Conservation (phyloP, 441 rosid genomes). For the Heliophila coronopifolia region DNA sequence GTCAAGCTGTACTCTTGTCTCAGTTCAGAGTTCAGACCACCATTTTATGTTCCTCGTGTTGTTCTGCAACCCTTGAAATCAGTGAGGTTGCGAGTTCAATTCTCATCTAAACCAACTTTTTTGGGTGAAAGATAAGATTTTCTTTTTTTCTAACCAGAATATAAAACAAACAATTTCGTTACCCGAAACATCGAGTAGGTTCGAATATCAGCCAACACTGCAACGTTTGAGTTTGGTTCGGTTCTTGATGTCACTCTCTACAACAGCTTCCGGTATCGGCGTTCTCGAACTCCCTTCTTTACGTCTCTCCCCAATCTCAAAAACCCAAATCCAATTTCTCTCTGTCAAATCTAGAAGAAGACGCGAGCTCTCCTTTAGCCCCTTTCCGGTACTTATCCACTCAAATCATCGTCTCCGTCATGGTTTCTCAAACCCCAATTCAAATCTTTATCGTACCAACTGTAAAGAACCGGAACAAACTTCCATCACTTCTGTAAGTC, state of each 20-base stretch:
- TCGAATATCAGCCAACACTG: neutral
- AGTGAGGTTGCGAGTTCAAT: neutral
- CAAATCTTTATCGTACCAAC: slow-evolving; percentile 23
- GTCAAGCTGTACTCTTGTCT: no score
- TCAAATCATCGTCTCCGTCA: slow-evolving; percentile 19
- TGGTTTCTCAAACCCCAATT: slow-evolving; percentile 18
- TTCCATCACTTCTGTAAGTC: slow-evolving; percentile 47
- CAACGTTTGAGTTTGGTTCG: neutral
- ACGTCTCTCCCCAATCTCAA: slow-evolving; percentile 22
- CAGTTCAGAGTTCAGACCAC: no score
- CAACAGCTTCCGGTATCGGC: slow-evolving; percentile 15
- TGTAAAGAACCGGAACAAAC: slow-evolving; percentile 31
- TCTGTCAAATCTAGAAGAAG: slow-evolving; percentile 31
- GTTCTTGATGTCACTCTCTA: slow-evolving; percentile 25
- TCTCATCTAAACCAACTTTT: neutral
- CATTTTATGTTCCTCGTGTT: no score
- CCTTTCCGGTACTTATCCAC: slow-evolving; percentile 13
- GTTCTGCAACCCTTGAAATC: neutral
- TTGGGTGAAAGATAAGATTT: neutral
- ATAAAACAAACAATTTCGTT: neutral
- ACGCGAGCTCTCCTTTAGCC: slow-evolving; percentile 14
- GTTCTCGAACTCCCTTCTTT: slow-evolving; percentile 30
- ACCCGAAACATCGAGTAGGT: slow-evolving; percentile 1
- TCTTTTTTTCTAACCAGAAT: neutral
- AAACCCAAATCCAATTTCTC: slow-evolving; percentile 17